Conservation (phyloP, 495 filamentous ascomycete species). For the Letharia columbiana region DNA sequence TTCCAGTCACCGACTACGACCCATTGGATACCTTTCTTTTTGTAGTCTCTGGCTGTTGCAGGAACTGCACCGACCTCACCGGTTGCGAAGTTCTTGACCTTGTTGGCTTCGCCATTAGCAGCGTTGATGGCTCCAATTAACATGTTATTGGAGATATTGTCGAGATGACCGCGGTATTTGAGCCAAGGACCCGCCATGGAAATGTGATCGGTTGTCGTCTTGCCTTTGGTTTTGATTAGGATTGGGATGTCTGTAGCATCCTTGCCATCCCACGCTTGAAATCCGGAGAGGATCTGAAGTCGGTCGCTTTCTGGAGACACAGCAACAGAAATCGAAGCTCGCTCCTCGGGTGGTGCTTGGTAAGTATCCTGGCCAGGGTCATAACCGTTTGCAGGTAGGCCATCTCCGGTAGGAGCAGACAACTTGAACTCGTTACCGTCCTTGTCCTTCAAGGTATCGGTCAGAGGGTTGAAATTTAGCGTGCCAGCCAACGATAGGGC, state of each 20-base stretch:
- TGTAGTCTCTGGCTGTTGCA: conserved; percentile 94
- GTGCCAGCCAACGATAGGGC: conserved; percentile 85
- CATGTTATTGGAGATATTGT: conserved; percentile 99
- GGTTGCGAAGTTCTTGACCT: conserved; percentile 84
- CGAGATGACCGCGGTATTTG: conserved; percentile 98
- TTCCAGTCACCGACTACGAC: conserved; percentile 99
- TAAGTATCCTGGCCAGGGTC: conserved; percentile 94
- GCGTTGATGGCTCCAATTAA: conserved; percentile 95
- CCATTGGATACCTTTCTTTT: conserved; percentile 91
- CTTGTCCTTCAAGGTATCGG: conserved; percentile 87
- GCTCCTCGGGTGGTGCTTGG: conserved; percentile 86
- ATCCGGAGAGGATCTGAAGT: conserved; percentile 84
- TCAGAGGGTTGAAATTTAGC: conserved; percentile 94
- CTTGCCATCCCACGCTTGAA: conserved; percentile 89
- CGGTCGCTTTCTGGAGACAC: conserved; percentile 88
- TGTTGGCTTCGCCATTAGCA: conserved; percentile 96
- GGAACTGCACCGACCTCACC: conserved; percentile 82
- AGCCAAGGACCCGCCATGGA: conserved; percentile 99
- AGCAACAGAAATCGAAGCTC: conserved; percentile 59
- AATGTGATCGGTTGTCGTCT: conserved; percentile 99
- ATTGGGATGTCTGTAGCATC: conserved; percentile 82
- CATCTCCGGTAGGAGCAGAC: conserved; percentile 66
- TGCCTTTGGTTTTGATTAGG: conserved; percentile 94
- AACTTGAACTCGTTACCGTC: conserved; percentile 96
- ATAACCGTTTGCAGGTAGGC: conserved; percentile 74